Percentiles rank a stretch among this genome's conserved stretches.
phyloP scores from a whole-genome alignment of 2,329 filamentous ascomycete species.

The Epichloe typhina region DNA sequence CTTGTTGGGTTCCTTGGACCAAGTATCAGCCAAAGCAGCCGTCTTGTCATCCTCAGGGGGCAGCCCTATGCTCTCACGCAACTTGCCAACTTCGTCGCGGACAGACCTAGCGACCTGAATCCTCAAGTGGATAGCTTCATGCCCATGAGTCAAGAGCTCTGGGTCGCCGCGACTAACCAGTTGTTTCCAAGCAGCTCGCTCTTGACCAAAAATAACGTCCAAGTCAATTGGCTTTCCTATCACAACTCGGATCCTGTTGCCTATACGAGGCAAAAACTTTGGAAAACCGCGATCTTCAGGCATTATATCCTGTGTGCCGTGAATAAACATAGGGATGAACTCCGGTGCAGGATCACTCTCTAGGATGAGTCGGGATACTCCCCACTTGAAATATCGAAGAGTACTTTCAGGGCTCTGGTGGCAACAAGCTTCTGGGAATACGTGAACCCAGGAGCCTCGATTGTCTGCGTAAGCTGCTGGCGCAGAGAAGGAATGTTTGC shows the following conservation, averaged over 20 bases:
- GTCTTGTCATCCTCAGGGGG: constrained; percentile 67
- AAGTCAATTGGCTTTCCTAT: constrained; percentile 70
- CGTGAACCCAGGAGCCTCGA: constrained; percentile 75
- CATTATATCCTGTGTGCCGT: constrained; percentile 83
- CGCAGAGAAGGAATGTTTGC: constrained; percentile 50
- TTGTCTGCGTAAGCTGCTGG: constrained; percentile 60
- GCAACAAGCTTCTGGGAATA: constrained; percentile 91
- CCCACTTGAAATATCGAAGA: constrained; percentile 98
- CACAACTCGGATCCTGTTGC: constrained; percentile 56
- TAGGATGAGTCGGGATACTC: constrained; percentile 77
- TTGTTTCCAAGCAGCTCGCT: constrained; percentile 60
- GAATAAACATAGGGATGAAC: constrained; percentile 86
- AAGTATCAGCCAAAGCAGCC: constrained; percentile 68
- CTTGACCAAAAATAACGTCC: constrained; percentile 63
- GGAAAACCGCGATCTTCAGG: constrained; percentile 69
- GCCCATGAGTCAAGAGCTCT: constrained; percentile 26
- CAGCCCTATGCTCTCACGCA: constrained; percentile 58
- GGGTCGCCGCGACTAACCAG: constrained; percentile 41
- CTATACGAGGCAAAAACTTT: constrained; percentile 63
- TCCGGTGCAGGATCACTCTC: constrained; percentile 80
- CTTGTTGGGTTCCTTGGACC: constrained; percentile 41
- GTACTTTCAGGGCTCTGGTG: constrained; percentile 70
- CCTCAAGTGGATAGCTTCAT: constrained; percentile 56
- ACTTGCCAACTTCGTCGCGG: constrained; percentile 65
- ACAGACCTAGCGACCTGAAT: constrained; percentile 70